Evolutionary conservation across 176 grass and related monocot species (phyloP), one percentile per base, ranked within the genome.

Genomic region (Calamus simplicifolius): DNA sequence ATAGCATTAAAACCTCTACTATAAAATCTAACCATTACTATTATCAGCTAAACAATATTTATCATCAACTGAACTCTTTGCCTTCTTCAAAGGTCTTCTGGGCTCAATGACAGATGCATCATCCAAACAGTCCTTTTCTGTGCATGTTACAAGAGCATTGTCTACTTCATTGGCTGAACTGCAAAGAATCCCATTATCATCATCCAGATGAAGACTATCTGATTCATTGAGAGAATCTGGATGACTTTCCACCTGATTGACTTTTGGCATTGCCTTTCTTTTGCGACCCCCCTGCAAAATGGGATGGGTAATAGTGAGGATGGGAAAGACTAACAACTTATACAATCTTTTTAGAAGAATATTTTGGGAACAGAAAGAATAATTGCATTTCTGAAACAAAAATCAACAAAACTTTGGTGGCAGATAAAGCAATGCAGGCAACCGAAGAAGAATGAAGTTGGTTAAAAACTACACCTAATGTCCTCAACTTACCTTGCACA

Each of bases 1-100:
- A n/a, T n/a, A n/a, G n/a, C n/a, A n/a, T n/a, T 43, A 43, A 43
- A 43, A 43, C 35, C 35, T 43, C 35, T 13, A 13, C 8, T 13
- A 43, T 43, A 10, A 43, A 43, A 43, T 10, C 10, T 43, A 43
- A 57, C 48, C 31, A 82, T 79, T 81, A 87, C 62, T 67, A 68
- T 31, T 58, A 66, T 14, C 76, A 58, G 50, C 3, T 56, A n/a
- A 54, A 8, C 63, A 63, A 25, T 54, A 3, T 81, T 29, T 68
- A 73, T 78, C 59, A 72, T 82, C 80, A 77, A 26, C 48, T 87
- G 87, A 61, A 77, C 68, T 69, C 78, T 88, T 96, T 79, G 80
- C 51, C 67, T 90, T 96, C 67, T 96, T 96, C 64, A 61, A 59
- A 71, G 81, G 72, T 69, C 87, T 96, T 58, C 66, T 26, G 50